Evolutionary conservation across 371 early-diverging fungal genomes (phyloP), one percentile per base, ranked within the genome.

Genomic region (Rhizopus microsporus): DNA sequence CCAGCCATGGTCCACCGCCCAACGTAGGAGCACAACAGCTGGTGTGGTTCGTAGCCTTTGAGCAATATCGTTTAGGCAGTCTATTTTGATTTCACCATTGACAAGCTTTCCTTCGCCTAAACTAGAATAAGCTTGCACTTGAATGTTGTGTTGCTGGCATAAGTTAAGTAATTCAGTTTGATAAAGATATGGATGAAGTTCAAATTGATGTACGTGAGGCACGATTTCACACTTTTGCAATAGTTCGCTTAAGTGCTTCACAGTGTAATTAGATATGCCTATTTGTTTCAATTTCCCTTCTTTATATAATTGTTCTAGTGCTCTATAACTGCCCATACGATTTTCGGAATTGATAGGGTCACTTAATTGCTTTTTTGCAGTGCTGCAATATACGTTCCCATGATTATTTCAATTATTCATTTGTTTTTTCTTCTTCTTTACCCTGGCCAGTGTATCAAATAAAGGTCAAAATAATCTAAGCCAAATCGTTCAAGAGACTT

Each of bases 81-180:
- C 50, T 3, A 67, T 7, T 3, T 34, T 13, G 10, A 62, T 34
- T 8, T 60, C 51, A 6, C 77, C 81, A 7, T 76, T 68, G 10
- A 91, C 60, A 0, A 93, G 67, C 3, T 66, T 63, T 0, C 93
- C 92, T 72, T 94, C 93, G 0, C 98, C 99, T 4, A 98, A 77
- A 59, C 91, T 88, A 3, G 94, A 93, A 67, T 98, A 99, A 0
- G 94, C 96, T 57, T 93, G 88, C 5, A 94, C 77, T 15, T 76
- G 76, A 7, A 80, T 80, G 0, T 57, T 52, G 43, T 80, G 49
- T 34, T 71, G 12, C 7, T 54, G 31, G 17, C 82, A 82, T 1
- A 74, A 34, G 1, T 56, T 52, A 1, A 80, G 30, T 0, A 81
- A 13, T 5, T 71, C 71, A 12, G 57, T 47, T 58, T 80, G 81